Evolutionary conservation across 169 alveolate species (phyloP).

Genomic region (Plasmodium coatneyi): DNA sequence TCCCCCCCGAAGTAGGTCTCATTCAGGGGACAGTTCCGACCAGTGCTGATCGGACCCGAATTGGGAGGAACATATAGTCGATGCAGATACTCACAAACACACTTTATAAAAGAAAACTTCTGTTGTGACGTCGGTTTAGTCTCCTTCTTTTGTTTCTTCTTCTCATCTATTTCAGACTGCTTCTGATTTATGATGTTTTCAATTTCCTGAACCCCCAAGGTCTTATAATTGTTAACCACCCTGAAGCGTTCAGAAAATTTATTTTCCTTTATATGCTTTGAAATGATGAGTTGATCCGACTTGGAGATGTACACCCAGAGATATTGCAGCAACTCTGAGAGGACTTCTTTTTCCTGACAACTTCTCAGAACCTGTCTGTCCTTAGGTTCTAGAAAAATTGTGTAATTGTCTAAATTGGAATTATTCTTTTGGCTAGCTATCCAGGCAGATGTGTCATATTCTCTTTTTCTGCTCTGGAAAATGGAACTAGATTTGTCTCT

Average conservation of each 20-base stretch:
- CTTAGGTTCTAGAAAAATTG: conserved; percentile 1
- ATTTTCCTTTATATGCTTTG: conserved; percentile 51
- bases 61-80: background rate
- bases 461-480: background rate
- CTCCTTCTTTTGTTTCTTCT: conserved; percentile 55
- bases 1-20: conserved; percentile 65
- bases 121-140: conserved; percentile 36
- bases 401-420: conserved; percentile 3
- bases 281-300: conserved; percentile 2
- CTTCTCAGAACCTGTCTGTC: background rate
- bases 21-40: background rate
- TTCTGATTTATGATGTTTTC: conserved; percentile 9
- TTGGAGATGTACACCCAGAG: conserved; percentile 14
- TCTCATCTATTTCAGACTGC: conserved; percentile 41
- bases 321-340: background rate
- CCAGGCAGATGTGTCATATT: background rate
- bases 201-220: conserved; percentile 26
- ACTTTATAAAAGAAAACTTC: conserved; percentile 44
- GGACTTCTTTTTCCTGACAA: background rate
- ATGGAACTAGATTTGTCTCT: background rate
- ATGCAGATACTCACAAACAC: conserved; percentile 59
- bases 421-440: background rate
- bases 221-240: conserved; percentile 39
- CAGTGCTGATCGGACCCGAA: background rate
- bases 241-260: conserved; percentile 13